phyloP scores from a whole-genome alignment of 108 stramenopile species.

The Cylindrotheca fusiformis region DNA sequence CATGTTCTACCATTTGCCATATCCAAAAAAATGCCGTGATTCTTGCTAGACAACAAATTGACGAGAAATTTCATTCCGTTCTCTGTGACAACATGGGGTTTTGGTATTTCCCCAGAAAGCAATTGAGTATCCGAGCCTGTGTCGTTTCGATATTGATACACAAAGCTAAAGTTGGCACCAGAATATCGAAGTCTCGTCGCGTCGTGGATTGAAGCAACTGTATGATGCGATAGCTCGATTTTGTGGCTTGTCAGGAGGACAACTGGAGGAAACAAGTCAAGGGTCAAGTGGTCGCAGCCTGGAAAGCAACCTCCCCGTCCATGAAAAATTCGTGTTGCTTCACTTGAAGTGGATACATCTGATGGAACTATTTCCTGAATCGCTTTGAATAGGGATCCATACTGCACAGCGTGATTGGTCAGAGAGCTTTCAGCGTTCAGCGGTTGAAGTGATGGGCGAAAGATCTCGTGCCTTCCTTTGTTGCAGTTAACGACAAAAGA shows the following conservation, averaged over 20 bases:
- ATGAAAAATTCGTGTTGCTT: constrained; percentile 30
- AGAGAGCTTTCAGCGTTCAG: too few relatives aligned
- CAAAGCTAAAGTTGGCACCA: constrained; percentile 15
- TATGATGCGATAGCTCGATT: constrained; percentile 1
- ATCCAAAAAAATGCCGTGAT: constrained; percentile 42
- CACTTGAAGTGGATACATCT: too few relatives aligned
- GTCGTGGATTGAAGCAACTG: neutral
- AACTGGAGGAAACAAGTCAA: constrained; percentile 42
- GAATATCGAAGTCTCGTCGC: too few relatives aligned
- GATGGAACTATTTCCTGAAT: too few relatives aligned
- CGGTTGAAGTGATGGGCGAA: too few relatives aligned
- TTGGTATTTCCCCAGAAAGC: constrained; percentile 20
- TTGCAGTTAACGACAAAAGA: too few relatives aligned
- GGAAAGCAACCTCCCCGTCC: constrained; percentile 33
- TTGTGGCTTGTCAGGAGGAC: constrained; percentile 31
- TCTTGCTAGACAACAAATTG: constrained; percentile 24
- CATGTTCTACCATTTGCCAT: constrained; percentile 36
- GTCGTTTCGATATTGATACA: constrained; percentile 31
- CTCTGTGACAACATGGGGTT: constrained; percentile 34
- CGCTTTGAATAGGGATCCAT: too few relatives aligned
- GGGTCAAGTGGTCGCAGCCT: constrained; percentile 36
- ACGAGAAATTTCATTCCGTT: constrained; percentile 31
- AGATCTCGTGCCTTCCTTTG: too few relatives aligned
- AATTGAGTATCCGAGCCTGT: constrained; percentile 12
- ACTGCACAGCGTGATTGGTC: too few relatives aligned